Conservation (phyloP, 2,329 filamentous ascomycete species). For the Monilinia fructigena region DNA sequence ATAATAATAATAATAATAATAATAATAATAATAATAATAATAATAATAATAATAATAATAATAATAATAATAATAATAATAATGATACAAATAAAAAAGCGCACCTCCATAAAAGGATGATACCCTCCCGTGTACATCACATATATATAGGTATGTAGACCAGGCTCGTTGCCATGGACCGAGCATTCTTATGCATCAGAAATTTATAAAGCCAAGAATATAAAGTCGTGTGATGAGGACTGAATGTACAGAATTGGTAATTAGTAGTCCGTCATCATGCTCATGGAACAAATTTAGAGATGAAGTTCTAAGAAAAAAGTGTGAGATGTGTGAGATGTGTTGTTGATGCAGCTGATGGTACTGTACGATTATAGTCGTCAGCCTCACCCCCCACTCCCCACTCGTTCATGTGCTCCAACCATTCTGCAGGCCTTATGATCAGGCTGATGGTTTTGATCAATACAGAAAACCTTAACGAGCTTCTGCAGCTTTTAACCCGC, state of each 20-base stretch:
- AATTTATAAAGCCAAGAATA: not conserved
- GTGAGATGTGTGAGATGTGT: conserved; percentile 13
- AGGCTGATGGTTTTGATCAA: conserved; percentile 8
- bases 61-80: too few species aligned
- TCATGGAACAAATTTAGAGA: conserved; percentile 8
- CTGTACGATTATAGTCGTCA: conserved; percentile 14
- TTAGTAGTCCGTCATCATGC: conserved; percentile 11
- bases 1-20: too few species aligned
- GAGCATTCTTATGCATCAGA: not conserved
- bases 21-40: too few species aligned
- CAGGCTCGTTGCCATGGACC: not conserved
- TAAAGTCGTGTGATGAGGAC: conserved; percentile 7
- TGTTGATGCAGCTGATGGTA: conserved; percentile 18
- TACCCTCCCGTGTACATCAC: too few species aligned
- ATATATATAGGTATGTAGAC: not conserved
- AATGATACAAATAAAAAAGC: too few species aligned
- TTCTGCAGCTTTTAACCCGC: not conserved
- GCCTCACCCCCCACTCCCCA: conserved; percentile 20
- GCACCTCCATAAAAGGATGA: too few species aligned
- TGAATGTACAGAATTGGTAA: not conserved
- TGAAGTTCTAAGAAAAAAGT: not conserved
- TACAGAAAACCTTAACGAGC: not conserved
- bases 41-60: too few species aligned
- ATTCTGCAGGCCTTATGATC: conserved; percentile 17
- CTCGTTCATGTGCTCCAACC: conserved; percentile 13